phyloP scores from a whole-genome alignment of 257 asterid species.

The Capsicum chinense region DNA sequence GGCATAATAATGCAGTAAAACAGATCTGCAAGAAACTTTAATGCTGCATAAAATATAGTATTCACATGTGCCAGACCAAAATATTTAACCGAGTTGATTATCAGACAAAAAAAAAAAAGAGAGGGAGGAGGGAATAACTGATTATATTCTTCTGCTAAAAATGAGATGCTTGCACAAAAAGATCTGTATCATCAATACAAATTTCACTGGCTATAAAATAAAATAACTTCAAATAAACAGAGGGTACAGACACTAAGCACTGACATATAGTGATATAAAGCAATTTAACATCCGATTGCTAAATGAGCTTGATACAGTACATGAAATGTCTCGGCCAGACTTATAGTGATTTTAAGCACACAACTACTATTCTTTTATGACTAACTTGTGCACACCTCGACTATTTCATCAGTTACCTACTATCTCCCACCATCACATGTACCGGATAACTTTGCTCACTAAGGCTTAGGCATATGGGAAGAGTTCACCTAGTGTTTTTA shows the following conservation, averaged over 20 bases:
- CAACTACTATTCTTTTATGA: not conserved
- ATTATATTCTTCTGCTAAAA: not conserved
- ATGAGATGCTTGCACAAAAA: slow-evolving; percentile 15
- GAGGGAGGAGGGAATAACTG: slow-evolving; percentile 7
- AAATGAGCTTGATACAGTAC: not conserved
- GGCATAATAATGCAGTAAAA: not conserved
- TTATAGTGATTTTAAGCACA: not conserved
- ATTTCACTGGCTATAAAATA: not conserved
- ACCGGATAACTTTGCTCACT: not conserved
- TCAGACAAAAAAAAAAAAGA: not conserved
- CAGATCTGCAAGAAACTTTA: not conserved
- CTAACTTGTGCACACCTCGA: not conserved
- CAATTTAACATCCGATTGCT: slow-evolving; percentile 6
- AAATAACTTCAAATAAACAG: slow-evolving; percentile 1
- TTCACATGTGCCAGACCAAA: slow-evolving; percentile 2
- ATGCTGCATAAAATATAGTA: not conserved
- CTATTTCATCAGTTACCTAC: not conserved
- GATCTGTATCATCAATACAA: not conserved
- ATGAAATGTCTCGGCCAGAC: not conserved
- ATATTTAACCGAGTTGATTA: not conserved
- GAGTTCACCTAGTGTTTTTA: not conserved
- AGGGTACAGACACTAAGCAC: not conserved
- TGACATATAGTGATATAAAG: not conserved
- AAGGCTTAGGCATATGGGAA: not conserved
- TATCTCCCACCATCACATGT: not conserved